phyloP scores from a whole-genome alignment of 2,329 filamentous ascomycete species.

The Aspergillus fumigatus region DNA sequence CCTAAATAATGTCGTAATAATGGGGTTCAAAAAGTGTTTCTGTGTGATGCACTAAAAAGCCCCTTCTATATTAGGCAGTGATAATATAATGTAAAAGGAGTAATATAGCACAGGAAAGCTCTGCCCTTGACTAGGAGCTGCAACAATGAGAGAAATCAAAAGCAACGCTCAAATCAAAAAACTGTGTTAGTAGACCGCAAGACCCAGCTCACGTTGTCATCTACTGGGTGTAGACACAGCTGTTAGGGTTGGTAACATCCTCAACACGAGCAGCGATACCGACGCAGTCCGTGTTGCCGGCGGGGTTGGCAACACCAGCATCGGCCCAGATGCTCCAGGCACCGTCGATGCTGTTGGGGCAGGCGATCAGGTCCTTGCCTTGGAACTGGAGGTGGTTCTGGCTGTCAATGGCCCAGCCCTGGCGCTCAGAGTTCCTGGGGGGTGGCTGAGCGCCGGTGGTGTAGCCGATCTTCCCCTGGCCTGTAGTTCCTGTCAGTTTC shows the following conservation, averaged over 20 bases:
- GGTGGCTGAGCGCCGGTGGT: constrained; percentile 41
- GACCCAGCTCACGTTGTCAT: not conserved
- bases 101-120: not conserved
- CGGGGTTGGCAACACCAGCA: constrained; percentile 25
- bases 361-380: constrained; percentile 47
- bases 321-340: constrained; percentile 38
- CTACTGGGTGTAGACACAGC: constrained; percentile 26
- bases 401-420: constrained; percentile 46
- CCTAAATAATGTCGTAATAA: no score
- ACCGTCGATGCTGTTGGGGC: constrained; percentile 45
- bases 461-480: constrained; percentile 53
- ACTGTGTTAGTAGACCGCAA: not conserved
- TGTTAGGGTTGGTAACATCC: constrained; percentile 17
- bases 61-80: no score
- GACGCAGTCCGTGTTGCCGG: constrained; percentile 31
- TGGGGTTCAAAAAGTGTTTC: no score
- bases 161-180: not conserved
- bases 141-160: not conserved
- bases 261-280: constrained; percentile 27
- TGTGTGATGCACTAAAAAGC: no score
- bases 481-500: constrained; percentile 25
- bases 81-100: not conserved
- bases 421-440: constrained; percentile 43
- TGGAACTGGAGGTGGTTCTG: constrained; percentile 45
- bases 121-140: not conserved